Conservation (phyloP, 2,329 filamentous ascomycete species). For the Apiospora kogelbergensis region DNA sequence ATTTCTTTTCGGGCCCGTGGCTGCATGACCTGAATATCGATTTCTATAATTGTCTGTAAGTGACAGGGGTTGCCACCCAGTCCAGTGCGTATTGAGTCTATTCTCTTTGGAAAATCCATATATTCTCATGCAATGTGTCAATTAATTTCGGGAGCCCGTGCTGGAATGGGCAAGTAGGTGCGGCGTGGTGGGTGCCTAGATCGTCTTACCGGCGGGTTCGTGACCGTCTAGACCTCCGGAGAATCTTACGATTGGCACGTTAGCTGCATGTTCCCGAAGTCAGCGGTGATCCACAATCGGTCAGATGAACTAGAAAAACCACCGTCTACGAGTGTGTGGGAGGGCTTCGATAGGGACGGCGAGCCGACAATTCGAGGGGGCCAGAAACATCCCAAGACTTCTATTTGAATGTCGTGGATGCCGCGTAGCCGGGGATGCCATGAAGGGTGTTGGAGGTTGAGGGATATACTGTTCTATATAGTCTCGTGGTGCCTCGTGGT, state of each 20-base stretch:
- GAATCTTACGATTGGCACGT: background rate
- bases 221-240: background rate
- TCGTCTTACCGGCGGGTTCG: background rate
- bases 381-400: background rate
- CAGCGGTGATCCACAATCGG: background rate
- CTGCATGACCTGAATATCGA: background rate
- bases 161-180: background rate
- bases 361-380: background rate
- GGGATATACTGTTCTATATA: background rate
- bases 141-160: background rate
- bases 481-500: no score
- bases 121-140: background rate
- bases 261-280: conserved; percentile 1
- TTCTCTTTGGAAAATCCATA: background rate
- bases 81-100: background rate
- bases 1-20: background rate
- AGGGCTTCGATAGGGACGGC: background rate
- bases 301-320: background rate
- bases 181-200: background rate
- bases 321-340: background rate
- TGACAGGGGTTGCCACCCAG: background rate
- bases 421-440: background rate
- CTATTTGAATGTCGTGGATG: background rate
- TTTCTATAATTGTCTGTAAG: background rate
- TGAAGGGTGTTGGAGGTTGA: background rate